Base-by-base conservation (phyloP, 257 asterid species). In the Ajuga chamaepitys region DNA sequence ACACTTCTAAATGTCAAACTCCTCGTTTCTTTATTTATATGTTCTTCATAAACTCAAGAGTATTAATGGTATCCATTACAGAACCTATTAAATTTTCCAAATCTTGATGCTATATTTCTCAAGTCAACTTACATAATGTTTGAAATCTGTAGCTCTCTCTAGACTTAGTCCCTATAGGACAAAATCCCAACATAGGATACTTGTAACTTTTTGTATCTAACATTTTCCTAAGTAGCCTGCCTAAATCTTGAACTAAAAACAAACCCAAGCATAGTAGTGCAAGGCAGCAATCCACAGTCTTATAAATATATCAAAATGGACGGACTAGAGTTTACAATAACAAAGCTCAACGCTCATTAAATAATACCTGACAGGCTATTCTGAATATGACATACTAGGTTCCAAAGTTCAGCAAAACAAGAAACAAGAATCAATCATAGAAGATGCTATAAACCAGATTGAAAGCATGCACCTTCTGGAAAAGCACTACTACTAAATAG, bases 381-480 rank as follows among this genome's bases (percentile, higher is more conserved):
- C 50, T 18, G 47, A 44, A 21, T 56, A 64, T 20, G 71, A 66
- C 45, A 56, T 38, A 16, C 61, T 32, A 61, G 12, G 6, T 38
- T n/a, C 18, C 53, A 62, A 13, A 50, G n/a, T n/a, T n/a, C 11
- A 22, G 52, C 42, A 18, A 14, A 71, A 71, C 70, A 64, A 62
- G 70, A 71, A 54, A 45, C 20, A 55, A 14, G 21, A 22, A 38
- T 6, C 53, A 16, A 59, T 45, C 25, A 22, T 16, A 3, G 3
- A 42, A 41, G 32, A 47, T 4, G 4, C 66, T 77, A 72, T 73
- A 68, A 57, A 72, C 32, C 45, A 51, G 24, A 51, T 25, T n/a
- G 12, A 52, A 13, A 18, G 1, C 34, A 14, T 46, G 6, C 13
- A 18, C 11, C 20, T 13, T 18, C 11, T 14, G 8, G 9, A 55